phyloP scores from a whole-genome alignment of 2,329 filamentous ascomycete genomes.

The Xylariaceae sp. region DNA sequence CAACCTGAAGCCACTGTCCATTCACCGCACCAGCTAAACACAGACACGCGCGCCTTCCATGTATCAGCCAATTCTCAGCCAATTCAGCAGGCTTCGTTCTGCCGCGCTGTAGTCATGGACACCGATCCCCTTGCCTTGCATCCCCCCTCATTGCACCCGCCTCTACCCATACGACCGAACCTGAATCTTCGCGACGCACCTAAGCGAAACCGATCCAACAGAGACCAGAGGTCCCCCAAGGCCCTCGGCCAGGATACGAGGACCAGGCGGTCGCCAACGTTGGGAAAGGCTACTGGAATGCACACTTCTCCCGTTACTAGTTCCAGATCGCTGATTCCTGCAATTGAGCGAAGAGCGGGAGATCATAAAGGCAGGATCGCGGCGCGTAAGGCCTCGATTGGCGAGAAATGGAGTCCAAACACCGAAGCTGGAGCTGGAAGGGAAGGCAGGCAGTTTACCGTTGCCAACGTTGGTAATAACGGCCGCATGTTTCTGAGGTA shows the following conservation, averaged over 20 bases:
- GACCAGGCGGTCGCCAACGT: conserved; percentile 23
- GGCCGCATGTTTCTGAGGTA: conserved; percentile 81
- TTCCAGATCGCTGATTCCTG: conserved; percentile 29
- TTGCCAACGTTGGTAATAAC: conserved; percentile 80
- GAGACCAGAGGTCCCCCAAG: conserved; percentile 21
- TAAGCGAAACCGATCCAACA: conserved; percentile 21
- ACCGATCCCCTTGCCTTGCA: conserved; percentile 24
- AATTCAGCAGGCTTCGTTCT: conserved; percentile 29
- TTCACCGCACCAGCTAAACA: no score
- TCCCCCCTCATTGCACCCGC: conserved; percentile 24
- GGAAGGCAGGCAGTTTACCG: conserved; percentile 71
- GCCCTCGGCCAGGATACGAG: conserved; percentile 19
- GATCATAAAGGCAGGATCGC: conserved; percentile 30
- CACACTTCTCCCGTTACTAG: conserved; percentile 21
- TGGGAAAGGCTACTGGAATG: conserved; percentile 18
- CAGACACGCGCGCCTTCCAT: conserved; percentile 25
- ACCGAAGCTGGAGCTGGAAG: conserved; percentile 58
- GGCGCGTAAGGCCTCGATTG: conserved; percentile 52
- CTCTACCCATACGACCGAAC: conserved; percentile 25
- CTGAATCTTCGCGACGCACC: conserved; percentile 22
- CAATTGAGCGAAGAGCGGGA: conserved; percentile 23
- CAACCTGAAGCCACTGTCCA: neutral
- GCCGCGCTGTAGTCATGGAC: conserved; percentile 33
- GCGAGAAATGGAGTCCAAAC: conserved; percentile 54
- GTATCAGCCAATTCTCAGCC: conserved; percentile 24